phyloP scores from a whole-genome alignment of 768 basidiomycete species.

The Amanita fuliginea region DNA sequence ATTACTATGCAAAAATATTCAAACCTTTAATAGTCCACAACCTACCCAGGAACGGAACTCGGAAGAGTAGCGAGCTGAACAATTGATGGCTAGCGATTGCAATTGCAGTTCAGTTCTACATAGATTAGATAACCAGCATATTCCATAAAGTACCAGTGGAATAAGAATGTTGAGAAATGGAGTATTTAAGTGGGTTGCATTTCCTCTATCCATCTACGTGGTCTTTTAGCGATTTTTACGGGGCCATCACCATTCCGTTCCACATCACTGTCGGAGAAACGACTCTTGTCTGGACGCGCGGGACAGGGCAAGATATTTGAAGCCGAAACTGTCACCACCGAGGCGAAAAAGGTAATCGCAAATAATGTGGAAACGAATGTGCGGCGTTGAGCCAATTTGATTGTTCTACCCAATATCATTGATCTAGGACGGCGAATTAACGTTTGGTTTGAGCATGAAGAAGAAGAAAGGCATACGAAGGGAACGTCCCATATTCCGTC shows the following conservation, averaged over 20 bases:
- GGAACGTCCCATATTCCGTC: constrained; percentile 16
- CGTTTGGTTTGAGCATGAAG: not conserved
- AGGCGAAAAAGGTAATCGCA: constrained; percentile 67
- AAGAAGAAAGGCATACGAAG: constrained; percentile 8
- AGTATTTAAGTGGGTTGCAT: constrained; percentile 22
- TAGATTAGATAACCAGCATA: not conserved
- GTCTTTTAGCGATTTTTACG: constrained; percentile 47
- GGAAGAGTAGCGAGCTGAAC: constrained; percentile 25
- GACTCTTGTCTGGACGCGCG: constrained; percentile 44
- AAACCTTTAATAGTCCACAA: constrained; percentile 30
- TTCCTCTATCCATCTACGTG: constrained; percentile 79
- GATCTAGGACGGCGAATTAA: constrained; percentile 11
- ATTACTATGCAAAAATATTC: constrained; percentile 1
- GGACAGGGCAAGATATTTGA: constrained; percentile 76
- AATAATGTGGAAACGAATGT: constrained; percentile 72
- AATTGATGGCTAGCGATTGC: constrained; percentile 5
- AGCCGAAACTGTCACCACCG: constrained; percentile 70
- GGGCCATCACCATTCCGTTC: constrained; percentile 11
- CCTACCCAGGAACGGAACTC: constrained; percentile 52
- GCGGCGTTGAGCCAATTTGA: constrained; percentile 58
- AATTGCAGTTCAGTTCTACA: not conserved
- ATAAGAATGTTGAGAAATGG: not conserved
- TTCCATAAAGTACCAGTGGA: not conserved
- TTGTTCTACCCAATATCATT: constrained; percentile 51
- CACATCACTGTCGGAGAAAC: constrained; percentile 45